These are phyloP conservation scores for Auxenochlorella pyrenoidosa DNA, from an alignment of 139 green algal species.

Conservation along the genomic window DNA sequence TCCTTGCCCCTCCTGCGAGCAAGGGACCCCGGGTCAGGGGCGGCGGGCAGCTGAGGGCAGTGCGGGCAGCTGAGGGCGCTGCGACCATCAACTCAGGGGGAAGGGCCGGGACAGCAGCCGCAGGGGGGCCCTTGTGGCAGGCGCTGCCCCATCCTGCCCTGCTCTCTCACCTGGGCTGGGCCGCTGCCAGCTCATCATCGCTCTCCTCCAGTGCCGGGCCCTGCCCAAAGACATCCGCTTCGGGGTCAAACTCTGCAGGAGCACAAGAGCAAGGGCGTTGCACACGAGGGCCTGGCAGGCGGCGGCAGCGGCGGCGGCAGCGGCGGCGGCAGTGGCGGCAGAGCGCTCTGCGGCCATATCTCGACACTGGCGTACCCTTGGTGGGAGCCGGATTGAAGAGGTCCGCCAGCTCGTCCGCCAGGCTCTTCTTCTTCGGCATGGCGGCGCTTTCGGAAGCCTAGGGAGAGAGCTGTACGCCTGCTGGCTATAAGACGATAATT, in stretches of 20 bases:
- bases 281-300: too few relatives aligned
- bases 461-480: not conserved
- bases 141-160: not conserved
- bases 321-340: not conserved
- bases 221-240: constrained; percentile 39
- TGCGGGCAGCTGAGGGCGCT: not conserved
- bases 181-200: constrained; percentile 45
- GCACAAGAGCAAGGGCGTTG: too few relatives aligned
- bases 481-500: too few relatives aligned
- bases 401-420: constrained; percentile 56
- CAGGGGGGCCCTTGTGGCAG: too few relatives aligned
- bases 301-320: not conserved
- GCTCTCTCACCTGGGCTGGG: not conserved
- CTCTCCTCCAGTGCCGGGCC: constrained; percentile 40
- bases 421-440: constrained; percentile 32
- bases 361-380: constrained; percentile 21
- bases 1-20: constrained; percentile 22
- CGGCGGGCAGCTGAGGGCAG: not conserved
- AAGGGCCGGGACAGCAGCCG: too few relatives aligned
- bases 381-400: constrained; percentile 42
- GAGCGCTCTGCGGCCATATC: too few relatives aligned
- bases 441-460: not conserved
- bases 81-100: too few relatives aligned
- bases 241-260: constrained; percentile 48
- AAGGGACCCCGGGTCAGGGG: not conserved